Evolutionary conservation across 257 asterid species (phyloP), one percentile per base, ranked within the genome.

Genomic region (Jasminum sambac): DNA sequence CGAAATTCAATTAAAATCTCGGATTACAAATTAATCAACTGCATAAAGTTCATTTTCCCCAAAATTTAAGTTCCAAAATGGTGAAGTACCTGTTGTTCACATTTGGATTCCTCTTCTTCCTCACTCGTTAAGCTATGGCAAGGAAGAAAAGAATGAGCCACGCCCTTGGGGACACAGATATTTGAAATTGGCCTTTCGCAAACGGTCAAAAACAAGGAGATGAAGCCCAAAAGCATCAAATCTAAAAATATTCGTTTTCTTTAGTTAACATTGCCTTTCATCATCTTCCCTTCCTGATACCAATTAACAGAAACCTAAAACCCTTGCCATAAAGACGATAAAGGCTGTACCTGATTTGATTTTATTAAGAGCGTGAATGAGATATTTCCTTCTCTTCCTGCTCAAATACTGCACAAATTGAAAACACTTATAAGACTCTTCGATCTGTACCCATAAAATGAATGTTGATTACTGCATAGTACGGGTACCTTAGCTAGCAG

Each of bases 201-300:
- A 36, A 86, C 83, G n/a, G 89, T 81, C 46, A 88, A 79, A 44
- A 85, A 67, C 84, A 86, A 84, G 25, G 96, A 90, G 67, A 90
- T 78, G 69, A 90, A 90, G 63, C 96, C 96, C 87, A 88, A 69
- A 69, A 88, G 95, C 89, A 88, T 23, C 86, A 90, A 76, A 42
- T 88, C 96, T 90, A 78, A 79, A n/a, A n/a, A n/a, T n/a, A n/a
- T n/a, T n/a, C n/a, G n/a, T n/a, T n/a, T n/a, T n/a, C n/a, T n/a
- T n/a, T n/a, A n/a, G n/a, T n/a, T n/a, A n/a, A n/a, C n/a, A n/a
- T n/a, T n/a, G n/a, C n/a, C n/a, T n/a, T n/a, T n/a, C n/a, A n/a
- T n/a, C n/a, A n/a, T n/a, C n/a, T n/a, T n/a, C n/a, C n/a, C n/a
- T n/a, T n/a, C n/a, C n/a, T n/a, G n/a, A n/a, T n/a, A n/a, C n/a